Base-by-base conservation (phyloP, 2,329 filamentous ascomycete genomes). In the Stagonosporopsis tanaceti region DNA sequence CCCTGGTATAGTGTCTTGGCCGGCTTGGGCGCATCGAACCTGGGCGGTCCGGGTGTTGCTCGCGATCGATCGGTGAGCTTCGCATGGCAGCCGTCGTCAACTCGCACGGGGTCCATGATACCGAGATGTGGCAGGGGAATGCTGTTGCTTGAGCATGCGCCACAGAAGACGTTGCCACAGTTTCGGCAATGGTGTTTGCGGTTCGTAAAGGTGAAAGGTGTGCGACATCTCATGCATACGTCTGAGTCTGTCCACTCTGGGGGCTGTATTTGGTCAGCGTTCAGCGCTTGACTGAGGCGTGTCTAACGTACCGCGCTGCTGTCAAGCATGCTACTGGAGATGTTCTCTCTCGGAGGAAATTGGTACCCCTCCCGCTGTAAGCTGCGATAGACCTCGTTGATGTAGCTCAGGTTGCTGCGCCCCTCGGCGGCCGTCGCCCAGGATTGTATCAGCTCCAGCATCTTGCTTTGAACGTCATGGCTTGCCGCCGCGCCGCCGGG, bases 211-310 rank as follows among this genome's bases (percentile, higher is more conserved):
- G 92, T 97, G 70, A 99, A 99, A 17, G 92, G 80, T 12, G 94
- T 97, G 66, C 95, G 88, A 76, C 95, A 99, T 73, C 95, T 90
- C 93, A 99, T 97, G 76, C 95, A 99, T 30, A 99, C 94, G 70
- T 99, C 95, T 11, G 94, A 97, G 78, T 99, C 95, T 47, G 89
- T 88, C 95, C 95, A 99, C 78, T 99, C 95, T 0, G 95, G 95
- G 9, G 95, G 95, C 89, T 96, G 68, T 52, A 3, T 22, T 17
- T 3, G 25, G 47, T 66, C 38, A 62, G 57, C n/a, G 15, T 12
- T 3, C 2, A n/a, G 12, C 1, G 2, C 27, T 28, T n/a, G 12
- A 9, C 14, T 3, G 11, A n/a, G 28, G 40, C 28, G 37, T 41
- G 4, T 6, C 4, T 14, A 6, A 84, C 90, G 76, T 85, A 96